Base-by-base conservation (phyloP, 257 asterid species). In the Jacaranda copaia region DNA sequence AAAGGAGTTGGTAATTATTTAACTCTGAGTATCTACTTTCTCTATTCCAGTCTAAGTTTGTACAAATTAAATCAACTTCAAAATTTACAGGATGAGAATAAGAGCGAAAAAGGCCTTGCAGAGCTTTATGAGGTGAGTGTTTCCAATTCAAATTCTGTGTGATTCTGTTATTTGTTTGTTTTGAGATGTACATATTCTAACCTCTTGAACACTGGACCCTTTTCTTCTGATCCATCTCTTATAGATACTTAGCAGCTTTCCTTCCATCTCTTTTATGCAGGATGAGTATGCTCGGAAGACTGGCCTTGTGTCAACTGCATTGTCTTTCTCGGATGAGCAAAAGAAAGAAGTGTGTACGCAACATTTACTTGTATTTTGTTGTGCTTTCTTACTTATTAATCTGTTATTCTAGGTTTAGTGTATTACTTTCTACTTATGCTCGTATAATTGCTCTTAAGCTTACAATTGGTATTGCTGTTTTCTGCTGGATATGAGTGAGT, bases 51-150 rank as follows among this genome's bases (percentile, higher is more conserved):
- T 59, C 2, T 72, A 46, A 45, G 39, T 60, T 20, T 82, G 18
- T 66, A 74, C 51, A 48, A 43, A 77, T 42, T 74, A 64, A 45
- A 81, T 73, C 45, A 75, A 63, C 39, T 70, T 79, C n/a, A 16
- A 73, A 60, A 63, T 73, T 68, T 86, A 82, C 92, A 96, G 99
- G 97, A 96, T 51, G 99, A 93, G 80, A 93, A 80, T 76, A 96
- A 96, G 87, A 96, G 97, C 95, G 84, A 90, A 74, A 92, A 91
- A 81, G 97, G 98, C 65, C 99, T 96, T 75, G 97, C 96, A 35
- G 96, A 89, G 81, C 81, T 91, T 76, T 96, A 96, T 67, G 99
- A 89, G 97, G 99, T 87, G 77, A 70, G 96, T 83, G n/a, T 73
- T 49, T 72, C 32, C 68, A 18, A 12, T 61, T 59, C 20, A 39